Conservation (phyloP, 164 flowering plant species). For the Dillenia turbinata region DNA sequence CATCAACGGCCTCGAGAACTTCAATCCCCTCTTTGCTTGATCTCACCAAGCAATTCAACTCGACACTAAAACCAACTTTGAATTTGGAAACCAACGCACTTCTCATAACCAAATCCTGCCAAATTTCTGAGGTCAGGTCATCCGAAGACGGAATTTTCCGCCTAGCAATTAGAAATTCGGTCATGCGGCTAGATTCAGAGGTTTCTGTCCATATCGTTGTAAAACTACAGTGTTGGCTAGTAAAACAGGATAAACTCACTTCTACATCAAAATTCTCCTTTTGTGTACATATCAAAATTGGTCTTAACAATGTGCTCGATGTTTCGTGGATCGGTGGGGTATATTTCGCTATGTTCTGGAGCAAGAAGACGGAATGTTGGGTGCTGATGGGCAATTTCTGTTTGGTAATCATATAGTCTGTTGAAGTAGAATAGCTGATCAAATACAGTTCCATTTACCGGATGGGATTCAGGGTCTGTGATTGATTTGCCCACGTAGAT, state of each 20-base stretch:
- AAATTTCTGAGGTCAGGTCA: not conserved
- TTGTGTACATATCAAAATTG: constrained; percentile 40
- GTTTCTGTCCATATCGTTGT: too few species aligned
- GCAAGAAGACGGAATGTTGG: constrained; percentile 54
- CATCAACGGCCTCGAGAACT: constrained; percentile 62
- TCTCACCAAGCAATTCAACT: constrained; percentile 46
- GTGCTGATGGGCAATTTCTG: constrained; percentile 28
- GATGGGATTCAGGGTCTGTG: constrained; percentile 28
- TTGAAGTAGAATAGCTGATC: constrained; percentile 42
- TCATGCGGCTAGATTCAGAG: too few species aligned
- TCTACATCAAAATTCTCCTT: constrained; percentile 57
- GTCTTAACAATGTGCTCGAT: constrained; percentile 59
- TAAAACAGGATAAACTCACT: constrained; percentile 23
- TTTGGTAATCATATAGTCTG: constrained; percentile 43
- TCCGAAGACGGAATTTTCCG: too few species aligned
- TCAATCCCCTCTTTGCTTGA: constrained; percentile 29
- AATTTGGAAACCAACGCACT: constrained; percentile 58
- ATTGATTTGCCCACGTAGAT: constrained; percentile 43
- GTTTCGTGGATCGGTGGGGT: constrained; percentile 53
- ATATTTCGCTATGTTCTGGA: constrained; percentile 34
- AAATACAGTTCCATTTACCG: constrained; percentile 48
- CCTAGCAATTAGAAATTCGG: too few species aligned
- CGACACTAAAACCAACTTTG: constrained; percentile 77
- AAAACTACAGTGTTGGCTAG: too few species aligned
- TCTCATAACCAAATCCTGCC: constrained; percentile 58